Evolutionary conservation across 306 rosid genomes (phyloP).

Genomic region (Fragaria iinumae): DNA sequence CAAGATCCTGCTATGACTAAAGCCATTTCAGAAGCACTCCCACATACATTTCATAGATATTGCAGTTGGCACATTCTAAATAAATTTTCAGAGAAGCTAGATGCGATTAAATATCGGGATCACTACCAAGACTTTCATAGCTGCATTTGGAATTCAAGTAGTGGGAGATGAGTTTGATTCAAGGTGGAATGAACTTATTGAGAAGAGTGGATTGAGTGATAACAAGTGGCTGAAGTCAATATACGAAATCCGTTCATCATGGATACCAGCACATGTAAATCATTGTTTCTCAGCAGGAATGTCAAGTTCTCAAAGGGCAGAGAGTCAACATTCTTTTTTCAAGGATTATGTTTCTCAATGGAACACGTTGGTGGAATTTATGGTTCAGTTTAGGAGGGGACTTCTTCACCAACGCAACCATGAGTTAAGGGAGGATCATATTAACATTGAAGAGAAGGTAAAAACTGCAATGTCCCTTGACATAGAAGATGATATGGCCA

Average conservation of each 20-base stretch:
- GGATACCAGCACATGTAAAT: background rate
- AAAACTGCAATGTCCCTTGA: no score
- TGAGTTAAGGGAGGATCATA: no score
- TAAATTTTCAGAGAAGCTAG: background rate
- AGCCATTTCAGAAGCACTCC: background rate
- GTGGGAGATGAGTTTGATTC: background rate
- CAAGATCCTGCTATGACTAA: slow-evolving; percentile 1
- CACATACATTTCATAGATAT: background rate
- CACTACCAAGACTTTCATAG: background rate
- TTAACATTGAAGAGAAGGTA: no score
- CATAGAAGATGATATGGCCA: background rate
- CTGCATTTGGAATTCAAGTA: background rate
- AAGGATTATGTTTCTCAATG: no score
- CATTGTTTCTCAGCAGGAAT: background rate
- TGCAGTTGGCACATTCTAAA: background rate
- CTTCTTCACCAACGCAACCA: no score
- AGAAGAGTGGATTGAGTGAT: background rate
- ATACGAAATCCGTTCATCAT: no score
- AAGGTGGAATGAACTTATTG: background rate
- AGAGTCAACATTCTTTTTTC: no score
- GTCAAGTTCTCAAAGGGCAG: no score
- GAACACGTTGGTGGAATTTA: no score
- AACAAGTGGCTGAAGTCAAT: background rate
- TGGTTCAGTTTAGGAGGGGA: no score
- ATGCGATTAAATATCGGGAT: background rate